Percentiles rank a stretch among this genome's conserved stretches.
phyloP scores from a whole-genome alignment of 2,329 filamentous ascomycete species.

The Reticulascus tulasneorum region DNA sequence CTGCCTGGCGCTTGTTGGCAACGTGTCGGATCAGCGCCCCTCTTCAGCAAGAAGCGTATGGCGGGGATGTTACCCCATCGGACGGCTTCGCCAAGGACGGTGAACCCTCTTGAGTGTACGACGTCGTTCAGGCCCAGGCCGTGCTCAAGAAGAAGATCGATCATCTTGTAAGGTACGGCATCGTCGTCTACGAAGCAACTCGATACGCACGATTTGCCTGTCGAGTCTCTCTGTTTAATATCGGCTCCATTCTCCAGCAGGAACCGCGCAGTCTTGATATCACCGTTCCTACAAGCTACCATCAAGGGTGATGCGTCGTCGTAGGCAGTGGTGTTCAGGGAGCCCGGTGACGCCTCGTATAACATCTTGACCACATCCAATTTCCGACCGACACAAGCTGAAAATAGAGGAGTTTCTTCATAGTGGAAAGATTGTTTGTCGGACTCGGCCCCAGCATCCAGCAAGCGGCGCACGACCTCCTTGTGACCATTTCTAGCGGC shows the following conservation, averaged over 20 bases:
- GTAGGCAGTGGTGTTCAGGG: conserved; percentile 11
- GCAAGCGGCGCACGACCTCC: conserved; percentile 12
- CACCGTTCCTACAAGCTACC: conserved; percentile 10
- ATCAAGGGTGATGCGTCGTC: conserved; percentile 15
- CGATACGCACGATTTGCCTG: conserved; percentile 10
- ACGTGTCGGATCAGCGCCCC: conserved; percentile 17
- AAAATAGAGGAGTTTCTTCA: conserved; percentile 15
- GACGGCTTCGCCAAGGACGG: conserved; percentile 15
- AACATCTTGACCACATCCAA: conserved; percentile 15
- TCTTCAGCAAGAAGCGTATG: conserved; percentile 17
- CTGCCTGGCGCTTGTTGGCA: conserved; percentile 6
- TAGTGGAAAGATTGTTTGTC: conserved; percentile 8
- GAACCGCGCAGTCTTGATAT: conserved; percentile 10
- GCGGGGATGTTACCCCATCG: conserved; percentile 7
- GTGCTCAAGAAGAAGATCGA: conserved; percentile 14
- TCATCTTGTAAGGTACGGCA: conserved; percentile 4
- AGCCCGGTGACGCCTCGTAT: conserved; percentile 14
- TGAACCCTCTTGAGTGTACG: conserved; percentile 11
- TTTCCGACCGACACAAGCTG: conserved; percentile 11
- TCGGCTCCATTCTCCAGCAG: conserved; percentile 18
- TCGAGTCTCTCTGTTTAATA: conserved; percentile 1
- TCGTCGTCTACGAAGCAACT: conserved; percentile 7
- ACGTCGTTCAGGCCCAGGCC: conserved; percentile 17
- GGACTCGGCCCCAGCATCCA: conserved; percentile 16
- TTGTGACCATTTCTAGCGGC: conserved; percentile 11